These are phyloP conservation scores for Dipodascus albidus DNA, from an alignment of 805 yeast species.

Conservation along the genomic window DNA sequence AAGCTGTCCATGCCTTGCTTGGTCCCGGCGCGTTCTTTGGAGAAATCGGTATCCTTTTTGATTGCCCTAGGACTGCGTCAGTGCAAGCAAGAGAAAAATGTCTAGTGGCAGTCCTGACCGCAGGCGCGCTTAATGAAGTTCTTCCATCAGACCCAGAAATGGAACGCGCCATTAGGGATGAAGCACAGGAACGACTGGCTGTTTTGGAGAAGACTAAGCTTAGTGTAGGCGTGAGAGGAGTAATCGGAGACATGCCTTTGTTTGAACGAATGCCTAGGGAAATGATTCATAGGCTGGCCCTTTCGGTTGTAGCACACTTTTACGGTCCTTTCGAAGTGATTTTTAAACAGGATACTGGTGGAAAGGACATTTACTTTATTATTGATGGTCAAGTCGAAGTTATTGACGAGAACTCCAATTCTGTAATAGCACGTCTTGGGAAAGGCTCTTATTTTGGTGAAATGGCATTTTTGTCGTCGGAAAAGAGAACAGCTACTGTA, in stretches of 20 bases:
- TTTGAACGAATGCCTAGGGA: constrained; percentile 46
- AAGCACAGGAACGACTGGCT: constrained; percentile 66
- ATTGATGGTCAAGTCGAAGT: constrained; percentile 65
- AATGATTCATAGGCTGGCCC: constrained; percentile 52
- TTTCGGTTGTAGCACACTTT: constrained; percentile 46
- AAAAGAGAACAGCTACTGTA: constrained; percentile 47
- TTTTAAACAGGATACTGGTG: constrained; percentile 46
- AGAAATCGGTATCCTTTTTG: constrained; percentile 65
- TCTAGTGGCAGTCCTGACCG: constrained; percentile 55
- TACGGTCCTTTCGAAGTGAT: constrained; percentile 48
- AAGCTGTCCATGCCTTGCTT: constrained; percentile 59
- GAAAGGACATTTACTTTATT: constrained; percentile 56
- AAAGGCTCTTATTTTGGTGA: constrained; percentile 67
- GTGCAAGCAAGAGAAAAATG: constrained; percentile 61
- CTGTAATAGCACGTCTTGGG: constrained; percentile 44
- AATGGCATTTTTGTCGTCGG: constrained; percentile 48
- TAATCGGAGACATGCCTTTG: constrained; percentile 45
- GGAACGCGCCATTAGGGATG: constrained; percentile 61
- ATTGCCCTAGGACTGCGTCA: constrained; percentile 69
- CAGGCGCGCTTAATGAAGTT: constrained; percentile 47
- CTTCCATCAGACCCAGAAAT: constrained; percentile 52
- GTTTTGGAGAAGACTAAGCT: constrained; percentile 50
- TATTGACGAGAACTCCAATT: constrained; percentile 27
- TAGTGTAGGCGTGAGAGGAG: constrained; percentile 34
- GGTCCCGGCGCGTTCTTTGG: constrained; percentile 65